Evolutionary conservation across 352 stramenopile genomes (phyloP).

Genomic region (Globisporangium barbulae): DNA sequence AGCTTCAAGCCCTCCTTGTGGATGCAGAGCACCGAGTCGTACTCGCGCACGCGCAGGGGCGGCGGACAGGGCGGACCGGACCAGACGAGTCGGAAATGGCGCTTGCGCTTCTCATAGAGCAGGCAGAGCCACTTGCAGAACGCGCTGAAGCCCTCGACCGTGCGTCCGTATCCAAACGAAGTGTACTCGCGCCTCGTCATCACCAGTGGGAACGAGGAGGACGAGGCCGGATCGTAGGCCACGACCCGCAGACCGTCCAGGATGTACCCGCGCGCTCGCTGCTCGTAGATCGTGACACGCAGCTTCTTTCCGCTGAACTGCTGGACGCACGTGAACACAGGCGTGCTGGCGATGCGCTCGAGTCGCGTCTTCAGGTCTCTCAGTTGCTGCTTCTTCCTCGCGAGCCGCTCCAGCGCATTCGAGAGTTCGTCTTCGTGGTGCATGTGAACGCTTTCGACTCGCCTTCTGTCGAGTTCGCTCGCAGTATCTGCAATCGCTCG

Average conservation of each 20-base stretch:
- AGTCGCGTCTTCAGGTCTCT: slow-evolving; percentile 18
- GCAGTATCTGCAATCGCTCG: slow-evolving; percentile 13
- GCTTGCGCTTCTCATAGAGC: slow-evolving; percentile 49
- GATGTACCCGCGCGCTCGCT: slow-evolving; percentile 40
- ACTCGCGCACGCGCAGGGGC: slow-evolving; percentile 49
- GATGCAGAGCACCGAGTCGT: slow-evolving; percentile 43
- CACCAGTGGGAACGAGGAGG: slow-evolving; percentile 28
- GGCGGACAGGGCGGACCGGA: slow-evolving; percentile 47
- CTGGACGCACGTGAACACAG: slow-evolving; percentile 36
- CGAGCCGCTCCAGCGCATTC: slow-evolving; percentile 21
- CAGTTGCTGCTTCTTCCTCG: slow-evolving; percentile 14
- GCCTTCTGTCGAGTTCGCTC: slow-evolving; percentile 25
- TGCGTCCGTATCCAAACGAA: slow-evolving; percentile 47
- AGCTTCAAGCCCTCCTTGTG: slow-evolving; percentile 58
- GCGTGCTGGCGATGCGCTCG: slow-evolving; percentile 20
- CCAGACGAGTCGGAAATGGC: slow-evolving; percentile 55
- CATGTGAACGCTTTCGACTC: slow-evolving; percentile 48
- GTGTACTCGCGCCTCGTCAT: slow-evolving; percentile 44
- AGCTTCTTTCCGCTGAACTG: slow-evolving; percentile 44
- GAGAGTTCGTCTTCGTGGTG: slow-evolving; percentile 40
- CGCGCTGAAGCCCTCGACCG: slow-evolving; percentile 27
- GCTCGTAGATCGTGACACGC: slow-evolving; percentile 37
- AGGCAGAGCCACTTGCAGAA: slow-evolving; percentile 68
- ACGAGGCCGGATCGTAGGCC: slow-evolving; percentile 50
- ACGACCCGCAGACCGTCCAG: slow-evolving; percentile 47